Evolutionary conservation across 2,329 filamentous ascomycete genomes (phyloP).

Genomic region (Teratosphaeria viscida): DNA sequence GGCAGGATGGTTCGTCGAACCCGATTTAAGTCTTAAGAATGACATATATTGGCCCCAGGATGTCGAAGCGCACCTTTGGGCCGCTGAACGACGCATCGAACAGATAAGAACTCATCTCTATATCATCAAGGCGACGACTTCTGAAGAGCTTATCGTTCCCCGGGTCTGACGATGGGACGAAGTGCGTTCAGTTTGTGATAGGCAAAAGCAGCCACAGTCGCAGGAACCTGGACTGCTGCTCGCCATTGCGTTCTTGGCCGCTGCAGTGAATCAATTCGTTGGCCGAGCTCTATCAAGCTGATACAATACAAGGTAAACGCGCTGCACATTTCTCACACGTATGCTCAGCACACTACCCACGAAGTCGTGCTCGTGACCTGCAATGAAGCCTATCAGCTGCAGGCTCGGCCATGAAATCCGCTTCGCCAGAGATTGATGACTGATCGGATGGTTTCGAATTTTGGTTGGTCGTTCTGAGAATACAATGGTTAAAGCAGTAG

Average conservation of each 20-base stretch:
- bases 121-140: neutral
- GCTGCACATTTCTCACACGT: too few relatives aligned
- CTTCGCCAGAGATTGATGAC: neutral
- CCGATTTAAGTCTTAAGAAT: neutral
- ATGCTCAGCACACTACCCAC: too few relatives aligned
- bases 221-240: too few relatives aligned
- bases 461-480: too few relatives aligned
- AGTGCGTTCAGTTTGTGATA: neutral
- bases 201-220: neutral
- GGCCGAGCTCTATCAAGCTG: neutral
- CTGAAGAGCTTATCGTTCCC: neutral
- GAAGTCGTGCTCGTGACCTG: too few relatives aligned
- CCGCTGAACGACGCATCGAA: neutral
- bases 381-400: neutral
- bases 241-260: neutral
- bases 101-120: neutral
- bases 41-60: neutral
- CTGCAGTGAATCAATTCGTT: neutral
- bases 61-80: neutral
- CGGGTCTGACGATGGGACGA: neutral
- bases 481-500: too few relatives aligned
- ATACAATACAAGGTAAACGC: neutral
- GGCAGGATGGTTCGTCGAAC: neutral
- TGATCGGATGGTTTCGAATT: neutral
- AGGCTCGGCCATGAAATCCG: neutral